Conservation (phyloP, 2,329 filamentous ascomycete species). For the Calonectria pauciramosa region DNA sequence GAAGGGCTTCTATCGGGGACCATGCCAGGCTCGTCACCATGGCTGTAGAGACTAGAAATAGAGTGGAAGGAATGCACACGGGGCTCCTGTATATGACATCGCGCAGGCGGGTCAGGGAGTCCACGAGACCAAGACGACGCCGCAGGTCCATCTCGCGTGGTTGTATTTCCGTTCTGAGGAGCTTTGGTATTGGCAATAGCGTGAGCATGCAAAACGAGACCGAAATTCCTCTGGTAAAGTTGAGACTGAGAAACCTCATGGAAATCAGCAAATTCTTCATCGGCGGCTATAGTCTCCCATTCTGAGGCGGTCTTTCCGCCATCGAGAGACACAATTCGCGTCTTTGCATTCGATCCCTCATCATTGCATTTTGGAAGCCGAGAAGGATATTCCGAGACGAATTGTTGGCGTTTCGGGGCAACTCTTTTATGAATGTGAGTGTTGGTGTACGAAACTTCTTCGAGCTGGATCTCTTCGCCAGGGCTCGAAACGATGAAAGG, state of each 20-base stretch:
- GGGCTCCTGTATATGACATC: constrained; percentile 24
- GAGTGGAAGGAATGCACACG: constrained; percentile 45
- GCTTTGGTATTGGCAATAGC: constrained; percentile 13
- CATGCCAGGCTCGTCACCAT: constrained; percentile 26
- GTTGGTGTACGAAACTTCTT: constrained; percentile 32
- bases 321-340: constrained; percentile 16
- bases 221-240: constrained; percentile 33
- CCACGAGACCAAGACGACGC: constrained; percentile 25
- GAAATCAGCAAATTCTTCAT: constrained; percentile 39
- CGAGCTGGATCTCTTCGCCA: constrained; percentile 27
- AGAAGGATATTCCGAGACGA: constrained; percentile 35
- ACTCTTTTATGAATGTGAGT: constrained; percentile 4
- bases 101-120: constrained; percentile 23
- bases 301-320: constrained; percentile 44
- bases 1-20: constrained; percentile 22
- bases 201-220: constrained; percentile 26
- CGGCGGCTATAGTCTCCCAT: constrained; percentile 48
- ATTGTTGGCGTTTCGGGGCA: constrained; percentile 26
- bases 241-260: constrained; percentile 23
- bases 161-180: constrained; percentile 2
- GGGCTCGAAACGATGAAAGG: constrained; percentile 13
- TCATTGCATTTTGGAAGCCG: not conserved
- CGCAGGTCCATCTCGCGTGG: constrained; percentile 14
- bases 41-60: constrained; percentile 46
- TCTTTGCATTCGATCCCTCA: not conserved